Percentiles rank a stretch among this genome's conserved stretches.
Evolutionary conservation across 2,329 filamentous ascomycete species (phyloP).

Genomic region (Sphaerulina vaccinii): DNA sequence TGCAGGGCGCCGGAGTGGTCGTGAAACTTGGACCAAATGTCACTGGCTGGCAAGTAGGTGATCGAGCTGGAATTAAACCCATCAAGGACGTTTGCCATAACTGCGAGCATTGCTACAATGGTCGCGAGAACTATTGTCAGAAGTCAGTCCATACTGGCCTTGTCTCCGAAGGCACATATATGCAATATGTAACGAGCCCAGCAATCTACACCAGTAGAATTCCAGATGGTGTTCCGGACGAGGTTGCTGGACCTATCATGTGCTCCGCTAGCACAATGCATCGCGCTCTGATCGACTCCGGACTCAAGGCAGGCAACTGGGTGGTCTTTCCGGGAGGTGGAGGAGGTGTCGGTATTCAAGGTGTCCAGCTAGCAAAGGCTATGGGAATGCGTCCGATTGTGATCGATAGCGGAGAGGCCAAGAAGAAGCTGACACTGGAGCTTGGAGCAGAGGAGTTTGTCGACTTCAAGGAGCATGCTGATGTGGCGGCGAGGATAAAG

Average conservation of each 20-base stretch:
- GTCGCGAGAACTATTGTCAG: constrained; percentile 55
- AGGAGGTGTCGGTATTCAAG: constrained; percentile 59
- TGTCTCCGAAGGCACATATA: constrained; percentile 51
- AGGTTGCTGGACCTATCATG: constrained; percentile 61
- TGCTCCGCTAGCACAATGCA: constrained; percentile 60
- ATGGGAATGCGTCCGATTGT: constrained; percentile 58
- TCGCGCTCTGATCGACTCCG: constrained; percentile 54
- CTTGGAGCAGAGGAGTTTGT: constrained; percentile 57
- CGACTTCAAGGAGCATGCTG: constrained; percentile 49
- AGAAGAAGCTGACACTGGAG: constrained; percentile 46
- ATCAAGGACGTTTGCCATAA: constrained; percentile 52
- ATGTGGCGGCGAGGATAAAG: constrained; percentile 44
- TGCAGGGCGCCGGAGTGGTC: constrained; percentile 56
- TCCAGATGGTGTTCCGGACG: constrained; percentile 55
- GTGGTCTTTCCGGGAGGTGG: constrained; percentile 56
- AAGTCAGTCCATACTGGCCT: constrained; percentile 49
- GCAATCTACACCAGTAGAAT: constrained; percentile 56
- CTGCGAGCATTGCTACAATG: constrained; percentile 51
- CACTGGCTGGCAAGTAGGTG: constrained; percentile 53
- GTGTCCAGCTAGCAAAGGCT: constrained; percentile 46
- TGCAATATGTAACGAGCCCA: constrained; percentile 59
- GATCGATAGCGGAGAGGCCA: constrained; percentile 53
- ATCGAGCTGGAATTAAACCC: constrained; percentile 52
- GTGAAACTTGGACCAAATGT: constrained; percentile 57
- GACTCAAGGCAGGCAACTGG: constrained; percentile 53